phyloP scores from a whole-genome alignment of 768 basidiomycete species.

The Russula emetica region DNA sequence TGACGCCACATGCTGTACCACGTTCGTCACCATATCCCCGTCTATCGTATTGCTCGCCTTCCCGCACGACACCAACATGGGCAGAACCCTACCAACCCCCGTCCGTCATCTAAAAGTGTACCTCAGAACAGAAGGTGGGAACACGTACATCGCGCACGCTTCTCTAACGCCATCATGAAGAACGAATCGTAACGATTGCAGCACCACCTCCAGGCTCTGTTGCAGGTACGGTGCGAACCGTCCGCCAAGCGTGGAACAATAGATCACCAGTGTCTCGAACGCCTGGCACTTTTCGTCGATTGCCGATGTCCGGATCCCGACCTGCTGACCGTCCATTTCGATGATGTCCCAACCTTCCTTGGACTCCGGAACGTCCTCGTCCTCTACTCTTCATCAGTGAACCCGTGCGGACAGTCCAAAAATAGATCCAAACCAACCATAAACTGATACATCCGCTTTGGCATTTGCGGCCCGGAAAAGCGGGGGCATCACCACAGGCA shows the following conservation, averaged over 20 bases:
- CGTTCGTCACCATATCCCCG: slow-evolving; percentile 50
- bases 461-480: slow-evolving; percentile 69
- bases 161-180: slow-evolving; percentile 85
- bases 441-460: slow-evolving; percentile 75
- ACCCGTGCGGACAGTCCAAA: background rate
- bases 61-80: slow-evolving; percentile 64
- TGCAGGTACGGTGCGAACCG: slow-evolving; percentile 69
- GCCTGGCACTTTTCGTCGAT: slow-evolving; percentile 88
- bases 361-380: slow-evolving; percentile 52
- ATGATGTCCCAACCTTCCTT: slow-evolving; percentile 79
- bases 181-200: slow-evolving; percentile 68
- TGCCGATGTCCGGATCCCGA: slow-evolving; percentile 73
- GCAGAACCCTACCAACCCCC: slow-evolving; percentile 52
- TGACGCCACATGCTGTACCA: slow-evolving; percentile 55
- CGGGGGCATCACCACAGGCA: slow-evolving; percentile 79
- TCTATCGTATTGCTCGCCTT: slow-evolving; percentile 46
- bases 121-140: background rate
- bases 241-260: slow-evolving; percentile 62
- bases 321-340: slow-evolving; percentile 67
- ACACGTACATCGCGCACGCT: slow-evolving; percentile 64
- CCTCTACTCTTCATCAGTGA: slow-evolving; percentile 36
- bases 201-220: slow-evolving; percentile 64
- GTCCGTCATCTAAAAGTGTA: background rate
- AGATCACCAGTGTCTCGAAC: slow-evolving; percentile 81
- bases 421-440: slow-evolving; percentile 43